Evolutionary conservation across 2,329 filamentous ascomycete species (phyloP), one percentile per base, ranked within the genome.

Genomic region (Reticulascus tulasneorum): DNA sequence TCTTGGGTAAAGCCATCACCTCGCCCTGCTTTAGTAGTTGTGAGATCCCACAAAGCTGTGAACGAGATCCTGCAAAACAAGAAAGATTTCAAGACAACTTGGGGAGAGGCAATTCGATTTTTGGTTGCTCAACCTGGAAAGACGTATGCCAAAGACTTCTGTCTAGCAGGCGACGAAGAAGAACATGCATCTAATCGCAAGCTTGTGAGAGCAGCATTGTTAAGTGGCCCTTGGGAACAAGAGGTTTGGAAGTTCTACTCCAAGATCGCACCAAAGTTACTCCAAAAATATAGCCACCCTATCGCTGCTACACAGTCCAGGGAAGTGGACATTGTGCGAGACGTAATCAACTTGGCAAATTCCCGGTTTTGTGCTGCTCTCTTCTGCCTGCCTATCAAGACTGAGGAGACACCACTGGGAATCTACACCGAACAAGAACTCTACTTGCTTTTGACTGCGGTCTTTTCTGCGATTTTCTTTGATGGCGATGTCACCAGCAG

Each of bases 81-180:
- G 35, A 52, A 64, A n/a, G 66, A 69, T 29, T 82, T 78, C 64
- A 75, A 72, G 29, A 68, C 78, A 10, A 66, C 71, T n/a, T 79
- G 73, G 72, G 73, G 70, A 22, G 64, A 71, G 9, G 65, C 67
- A 7, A 71, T 79, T 37, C 64, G 68, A 24, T 73, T 67, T 42
- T 56, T 79, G 29, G 73, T 77, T 46, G 72, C 67, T 27, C 69
- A 72, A 27, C 61, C 64, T 12, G 65, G 42, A 5, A 49, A 51
- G 29, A 28, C 45, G 10, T 45, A 47, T 18, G 44, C 62, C 1
- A 64, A 63, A 15, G 62, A 72, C 35, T 77, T 71, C 51, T 73
- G 71, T 62, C 60, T 77, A 3, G 53, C 63, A 45, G 64, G 66
- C n/a, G 64, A 71, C 42, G 59, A 40, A 42, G 56, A 50, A 10